These are phyloP conservation scores for Penicillium sp. DNA, from an alignment of 2,329 filamentous ascomycete genomes.

Conservation along the genomic window DNA sequence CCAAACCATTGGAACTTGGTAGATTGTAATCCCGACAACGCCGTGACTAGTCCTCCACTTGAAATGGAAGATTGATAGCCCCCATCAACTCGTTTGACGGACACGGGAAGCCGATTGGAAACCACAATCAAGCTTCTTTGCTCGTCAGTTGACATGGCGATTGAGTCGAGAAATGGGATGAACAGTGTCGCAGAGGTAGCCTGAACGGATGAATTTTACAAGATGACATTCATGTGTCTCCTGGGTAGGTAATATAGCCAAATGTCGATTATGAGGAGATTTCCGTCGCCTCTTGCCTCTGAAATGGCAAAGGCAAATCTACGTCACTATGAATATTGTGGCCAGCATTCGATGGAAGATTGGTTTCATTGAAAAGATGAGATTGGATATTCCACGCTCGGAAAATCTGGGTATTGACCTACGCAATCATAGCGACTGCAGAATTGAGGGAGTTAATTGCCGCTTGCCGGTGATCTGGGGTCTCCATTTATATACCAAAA, in stretches of 20 bases:
- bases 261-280: background rate
- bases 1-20: conserved; percentile 95
- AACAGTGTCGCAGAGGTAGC: background rate
- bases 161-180: background rate
- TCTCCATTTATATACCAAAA: too few relatives aligned
- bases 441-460: background rate
- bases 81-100: conserved; percentile 82
- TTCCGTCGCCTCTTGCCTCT: conserved; percentile 10
- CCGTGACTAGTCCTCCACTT: conserved; percentile 87
- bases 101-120: conserved; percentile 89
- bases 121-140: conserved; percentile 62
- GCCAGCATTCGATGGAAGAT: background rate
- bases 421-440: background rate
- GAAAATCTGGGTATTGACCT: too few relatives aligned
- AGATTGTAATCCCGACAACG: conserved; percentile 83
- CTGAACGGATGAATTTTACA: background rate
- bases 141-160: conserved; percentile 5
- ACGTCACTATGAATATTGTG: conserved; percentile 19
- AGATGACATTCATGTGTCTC: background rate
- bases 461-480: too few relatives aligned
- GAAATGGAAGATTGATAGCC: conserved; percentile 85
- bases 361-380: too few relatives aligned
- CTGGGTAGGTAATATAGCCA: background rate
- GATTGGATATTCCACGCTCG: too few relatives aligned
- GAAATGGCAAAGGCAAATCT: conserved; percentile 12